Percentiles rank a stretch among this genome's conserved stretches.
Conservation (phyloP, 2,329 filamentous ascomycete species). For the Byssoonygena ceratinophila region DNA sequence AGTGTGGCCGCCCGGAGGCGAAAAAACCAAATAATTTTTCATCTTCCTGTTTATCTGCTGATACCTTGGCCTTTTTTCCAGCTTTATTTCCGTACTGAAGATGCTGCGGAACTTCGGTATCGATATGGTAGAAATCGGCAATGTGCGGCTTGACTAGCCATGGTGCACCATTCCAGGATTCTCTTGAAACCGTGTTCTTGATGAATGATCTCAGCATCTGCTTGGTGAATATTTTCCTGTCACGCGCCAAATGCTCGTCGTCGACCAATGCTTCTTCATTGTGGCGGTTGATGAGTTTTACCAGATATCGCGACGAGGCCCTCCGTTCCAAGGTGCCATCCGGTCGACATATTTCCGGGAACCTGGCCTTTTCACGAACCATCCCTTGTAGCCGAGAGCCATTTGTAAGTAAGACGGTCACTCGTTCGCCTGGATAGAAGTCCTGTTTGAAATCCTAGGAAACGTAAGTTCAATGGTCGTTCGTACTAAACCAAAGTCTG, state of each 20-base stretch:
- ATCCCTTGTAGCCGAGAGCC: constrained; percentile 61
- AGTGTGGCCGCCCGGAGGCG: constrained; percentile 45
- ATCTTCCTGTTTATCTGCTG: constrained; percentile 49
- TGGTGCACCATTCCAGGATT: constrained; percentile 90
- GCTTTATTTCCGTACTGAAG: constrained; percentile 71
- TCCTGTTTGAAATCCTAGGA: constrained; percentile 65
- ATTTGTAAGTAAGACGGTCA: constrained; percentile 59
- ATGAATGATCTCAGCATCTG: constrained; percentile 87
- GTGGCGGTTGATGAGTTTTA: constrained; percentile 58
- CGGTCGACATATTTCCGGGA: constrained; percentile 47
- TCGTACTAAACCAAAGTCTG: background rate
- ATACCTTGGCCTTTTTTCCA: constrained; percentile 63
- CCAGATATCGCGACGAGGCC: constrained; percentile 69
- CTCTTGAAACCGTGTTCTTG: constrained; percentile 83
- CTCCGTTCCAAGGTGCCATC: constrained; percentile 58
- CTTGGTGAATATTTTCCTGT: constrained; percentile 89
- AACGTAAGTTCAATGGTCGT: background rate
- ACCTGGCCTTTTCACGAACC: constrained; percentile 76
- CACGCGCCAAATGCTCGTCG: constrained; percentile 70
- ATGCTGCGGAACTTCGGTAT: constrained; percentile 73
- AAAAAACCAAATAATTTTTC: constrained; percentile 44
- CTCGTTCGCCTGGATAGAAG: constrained; percentile 80
- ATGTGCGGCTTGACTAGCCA: constrained; percentile 88
- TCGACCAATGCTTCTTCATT: constrained; percentile 68
- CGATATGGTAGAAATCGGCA: constrained; percentile 73